A percentile compares a stretch with the other conserved stretches of the same genome.
These are phyloP conservation scores for Aspergillus costaricaensis DNA, from an alignment of 2,329 filamentous ascomycete species.

Conservation along the genomic window DNA sequence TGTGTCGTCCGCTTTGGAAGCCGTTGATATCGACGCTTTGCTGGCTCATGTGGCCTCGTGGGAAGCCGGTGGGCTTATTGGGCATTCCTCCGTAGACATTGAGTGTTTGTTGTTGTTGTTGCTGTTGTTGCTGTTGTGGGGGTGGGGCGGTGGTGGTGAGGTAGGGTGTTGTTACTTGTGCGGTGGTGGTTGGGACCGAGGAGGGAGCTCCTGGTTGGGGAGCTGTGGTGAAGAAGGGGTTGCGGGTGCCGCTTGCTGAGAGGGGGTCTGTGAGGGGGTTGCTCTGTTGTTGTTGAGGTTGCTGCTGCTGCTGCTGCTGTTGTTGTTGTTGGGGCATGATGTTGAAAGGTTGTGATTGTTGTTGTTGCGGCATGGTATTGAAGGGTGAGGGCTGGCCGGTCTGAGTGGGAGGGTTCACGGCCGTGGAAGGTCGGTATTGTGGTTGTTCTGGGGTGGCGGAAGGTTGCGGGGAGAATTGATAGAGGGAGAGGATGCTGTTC, in stretches of 20 bases:
- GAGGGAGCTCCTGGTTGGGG: slow-evolving; percentile 4
- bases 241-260: slow-evolving; percentile 24
- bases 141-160: not conserved
- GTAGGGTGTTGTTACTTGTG: slow-evolving; percentile 6
- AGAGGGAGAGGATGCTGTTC: slow-evolving; percentile 49
- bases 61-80: slow-evolving; percentile 19
- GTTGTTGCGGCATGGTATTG: slow-evolving; percentile 17
- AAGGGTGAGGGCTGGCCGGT: slow-evolving; percentile 11
- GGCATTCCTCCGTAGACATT: slow-evolving; percentile 11
- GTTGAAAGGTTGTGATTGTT: not conserved
- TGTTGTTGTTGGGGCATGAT: slow-evolving; percentile 6
- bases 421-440: slow-evolving; percentile 24
- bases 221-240: slow-evolving; percentile 27
- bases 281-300: slow-evolving; percentile 1
- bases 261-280: slow-evolving; percentile 19
- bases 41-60: slow-evolving; percentile 47
- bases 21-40: slow-evolving; percentile 52
- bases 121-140: not conserved
- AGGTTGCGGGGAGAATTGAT: slow-evolving; percentile 45
- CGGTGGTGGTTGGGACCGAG: slow-evolving; percentile 4
- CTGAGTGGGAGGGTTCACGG: slow-evolving; percentile 26
- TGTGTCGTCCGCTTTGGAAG: slow-evolving; percentile 51
- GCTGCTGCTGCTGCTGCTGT: not conserved
- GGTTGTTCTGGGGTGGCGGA: slow-evolving; percentile 39
- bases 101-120: not conserved